A percentile compares a stretch with the other conserved stretches of the same genome.
These are phyloP conservation scores for Erythrobasidium hasegawianum DNA, from an alignment of 1,284 basidiomycete species.

Conservation along the genomic window DNA sequence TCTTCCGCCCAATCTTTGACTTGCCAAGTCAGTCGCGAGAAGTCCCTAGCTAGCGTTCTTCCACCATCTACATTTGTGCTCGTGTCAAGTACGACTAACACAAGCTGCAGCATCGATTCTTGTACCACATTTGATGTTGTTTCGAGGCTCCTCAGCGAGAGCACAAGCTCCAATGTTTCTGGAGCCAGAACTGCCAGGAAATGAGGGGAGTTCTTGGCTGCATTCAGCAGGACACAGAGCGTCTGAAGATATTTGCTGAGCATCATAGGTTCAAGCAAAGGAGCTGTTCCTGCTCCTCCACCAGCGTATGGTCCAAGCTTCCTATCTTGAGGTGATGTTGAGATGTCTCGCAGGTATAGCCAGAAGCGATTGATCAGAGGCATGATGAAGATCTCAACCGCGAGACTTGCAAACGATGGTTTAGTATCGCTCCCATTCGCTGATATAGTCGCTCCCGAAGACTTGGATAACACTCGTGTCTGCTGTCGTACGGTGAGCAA, in stretches of 20 bases:
- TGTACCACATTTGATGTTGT: conserved; percentile 67
- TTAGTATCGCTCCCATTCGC: too few relatives aligned
- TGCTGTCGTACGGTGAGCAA: conserved; percentile 62
- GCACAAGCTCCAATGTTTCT: conserved; percentile 71
- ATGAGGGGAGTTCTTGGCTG: conserved; percentile 68
- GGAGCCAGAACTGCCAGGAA: conserved; percentile 77
- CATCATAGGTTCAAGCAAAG: conserved; percentile 70
- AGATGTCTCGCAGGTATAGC: conserved; percentile 77
- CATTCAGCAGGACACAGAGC: conserved; percentile 73
- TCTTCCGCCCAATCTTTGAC: conserved; percentile 73
- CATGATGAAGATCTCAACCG: conserved; percentile 77
- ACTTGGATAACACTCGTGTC: not conserved
- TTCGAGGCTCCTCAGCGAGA: conserved; percentile 60
- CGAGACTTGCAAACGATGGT: conserved; percentile 63
- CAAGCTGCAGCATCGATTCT: conserved; percentile 68
- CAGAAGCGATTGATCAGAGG: conserved; percentile 88
- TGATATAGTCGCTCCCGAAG: too few relatives aligned
- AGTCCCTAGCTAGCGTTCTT: conserved; percentile 66
- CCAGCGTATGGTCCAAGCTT: conserved; percentile 59
- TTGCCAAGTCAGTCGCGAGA: conserved; percentile 66
- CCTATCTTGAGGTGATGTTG: conserved; percentile 57
- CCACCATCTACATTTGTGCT: conserved; percentile 72
- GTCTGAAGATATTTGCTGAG: conserved; percentile 72
- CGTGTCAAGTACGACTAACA: conserved; percentile 70
- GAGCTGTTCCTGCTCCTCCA: conserved; percentile 62